A percentile compares a stretch with the other conserved stretches of the same genome.
Conservation (phyloP, 768 basidiomycete species). For the Kwoniella newhampshirensis region DNA sequence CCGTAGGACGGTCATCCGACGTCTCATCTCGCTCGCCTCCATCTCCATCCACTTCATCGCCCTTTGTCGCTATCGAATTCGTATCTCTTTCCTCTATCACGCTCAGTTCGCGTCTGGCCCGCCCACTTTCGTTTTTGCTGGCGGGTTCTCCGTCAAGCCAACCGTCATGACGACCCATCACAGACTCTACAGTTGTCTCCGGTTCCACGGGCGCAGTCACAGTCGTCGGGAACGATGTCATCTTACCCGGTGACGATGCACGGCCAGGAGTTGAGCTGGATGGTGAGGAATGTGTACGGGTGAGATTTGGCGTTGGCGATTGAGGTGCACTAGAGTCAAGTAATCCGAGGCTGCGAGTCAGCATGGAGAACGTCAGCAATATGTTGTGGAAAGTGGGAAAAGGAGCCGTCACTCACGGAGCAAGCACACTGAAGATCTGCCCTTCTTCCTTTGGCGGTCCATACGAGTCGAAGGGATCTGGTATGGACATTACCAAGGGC, state of each 20-base stretch:
- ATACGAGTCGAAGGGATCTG: slow-evolving; percentile 90
- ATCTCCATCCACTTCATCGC: slow-evolving; percentile 11
- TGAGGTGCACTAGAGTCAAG: slow-evolving; percentile 27
- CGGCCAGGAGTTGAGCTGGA: slow-evolving; percentile 20
- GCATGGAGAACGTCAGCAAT: neutral
- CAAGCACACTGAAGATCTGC: slow-evolving; percentile 88
- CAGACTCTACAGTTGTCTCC: slow-evolving; percentile 32
- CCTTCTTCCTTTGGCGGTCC: slow-evolving; percentile 83
- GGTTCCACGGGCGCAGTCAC: slow-evolving; percentile 19
- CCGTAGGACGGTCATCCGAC: slow-evolving; percentile 5
- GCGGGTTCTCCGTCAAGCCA: slow-evolving; percentile 27
- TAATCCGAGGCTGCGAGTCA: slow-evolving; percentile 26
- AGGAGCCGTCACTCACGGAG: slow-evolving; percentile 58
- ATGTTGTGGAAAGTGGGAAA: neutral
- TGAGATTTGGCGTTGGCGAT: slow-evolving; percentile 29
- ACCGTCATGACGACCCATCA: slow-evolving; percentile 26
- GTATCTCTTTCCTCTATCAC: slow-evolving; percentile 47
- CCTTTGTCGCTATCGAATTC: slow-evolving; percentile 7
- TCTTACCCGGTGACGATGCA: slow-evolving; percentile 24
- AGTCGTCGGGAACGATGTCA: slow-evolving; percentile 19
- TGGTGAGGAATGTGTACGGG: slow-evolving; percentile 25
- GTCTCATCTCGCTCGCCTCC: slow-evolving; percentile 1
- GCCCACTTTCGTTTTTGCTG: slow-evolving; percentile 10
- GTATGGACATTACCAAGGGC: slow-evolving; percentile 81
- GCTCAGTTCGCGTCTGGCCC: slow-evolving; percentile 49